Conservation (phyloP, 148 eudicot species). For the Nyssa sinensis region DNA sequence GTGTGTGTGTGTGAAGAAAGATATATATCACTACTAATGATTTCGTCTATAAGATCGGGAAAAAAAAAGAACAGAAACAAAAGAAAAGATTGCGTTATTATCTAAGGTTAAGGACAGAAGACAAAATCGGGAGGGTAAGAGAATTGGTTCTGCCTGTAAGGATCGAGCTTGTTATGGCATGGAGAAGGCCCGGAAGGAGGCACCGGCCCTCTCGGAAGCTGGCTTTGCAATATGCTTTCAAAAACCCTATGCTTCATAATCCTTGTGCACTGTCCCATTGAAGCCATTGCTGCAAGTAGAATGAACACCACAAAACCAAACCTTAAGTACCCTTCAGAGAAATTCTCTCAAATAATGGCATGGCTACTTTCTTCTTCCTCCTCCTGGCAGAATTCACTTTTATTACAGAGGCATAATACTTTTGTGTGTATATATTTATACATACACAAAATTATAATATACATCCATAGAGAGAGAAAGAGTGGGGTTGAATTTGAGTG, state of each 20-base stretch:
- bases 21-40: too few species aligned
- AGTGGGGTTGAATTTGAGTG: slow-evolving; percentile 3
- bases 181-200: slow-evolving; percentile 57
- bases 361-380: neutral
- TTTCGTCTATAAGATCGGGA: too few species aligned
- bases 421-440: neutral
- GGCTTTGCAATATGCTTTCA: slow-evolving; percentile 15
- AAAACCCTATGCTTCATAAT: slow-evolving; percentile 6
- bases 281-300: slow-evolving; percentile 2
- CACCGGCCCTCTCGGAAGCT: slow-evolving; percentile 45
- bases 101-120: slow-evolving; percentile 25
- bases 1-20: too few species aligned
- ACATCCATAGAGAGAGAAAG: neutral
- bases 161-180: slow-evolving; percentile 43
- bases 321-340: neutral
- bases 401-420: neutral
- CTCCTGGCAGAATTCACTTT: neutral
- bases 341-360: neutral
- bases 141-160: slow-evolving; percentile 14
- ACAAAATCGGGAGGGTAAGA: neutral
- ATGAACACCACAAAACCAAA: slow-evolving; percentile 10
- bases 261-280: slow-evolving; percentile 23
- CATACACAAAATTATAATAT: too few species aligned
- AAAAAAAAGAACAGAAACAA: neutral
- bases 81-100: neutral